Evolutionary conservation across 2,329 filamentous ascomycete genomes (phyloP).

Genomic region (Geosmithia morbida): DNA sequence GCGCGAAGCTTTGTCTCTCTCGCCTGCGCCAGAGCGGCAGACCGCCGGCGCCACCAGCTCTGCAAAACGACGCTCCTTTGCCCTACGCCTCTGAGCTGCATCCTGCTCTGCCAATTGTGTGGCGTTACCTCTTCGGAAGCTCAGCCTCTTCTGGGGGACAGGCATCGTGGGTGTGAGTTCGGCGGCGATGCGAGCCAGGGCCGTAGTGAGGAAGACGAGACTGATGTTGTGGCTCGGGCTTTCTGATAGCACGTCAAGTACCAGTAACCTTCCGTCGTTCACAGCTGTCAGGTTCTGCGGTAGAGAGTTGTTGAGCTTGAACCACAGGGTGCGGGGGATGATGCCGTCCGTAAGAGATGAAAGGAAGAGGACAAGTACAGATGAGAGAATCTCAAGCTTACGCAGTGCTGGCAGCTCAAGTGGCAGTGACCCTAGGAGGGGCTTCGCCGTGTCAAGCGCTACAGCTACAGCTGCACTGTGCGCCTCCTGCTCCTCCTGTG

Average conservation of each 20-base stretch:
- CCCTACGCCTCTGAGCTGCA: constrained; percentile 1
- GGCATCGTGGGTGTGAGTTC: constrained; percentile 28
- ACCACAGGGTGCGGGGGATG: constrained; percentile 57
- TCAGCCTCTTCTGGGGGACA: constrained; percentile 25
- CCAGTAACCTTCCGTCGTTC: constrained; percentile 28
- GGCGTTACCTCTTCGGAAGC: constrained; percentile 20
- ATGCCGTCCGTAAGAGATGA: constrained; percentile 65
- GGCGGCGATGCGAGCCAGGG: constrained; percentile 41
- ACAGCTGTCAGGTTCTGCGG: constrained; percentile 9
- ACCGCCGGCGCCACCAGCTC: constrained; percentile 3
- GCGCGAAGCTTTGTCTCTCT: constrained; percentile 2
- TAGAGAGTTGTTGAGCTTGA: constrained; percentile 28
- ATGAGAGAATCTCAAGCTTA: constrained; percentile 60
- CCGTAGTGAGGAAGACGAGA: constrained; percentile 75
- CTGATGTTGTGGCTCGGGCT: constrained; percentile 73
- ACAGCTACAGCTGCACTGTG: constrained; percentile 32
- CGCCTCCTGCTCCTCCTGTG: constrained; percentile 8
- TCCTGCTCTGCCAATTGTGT: constrained; percentile 3
- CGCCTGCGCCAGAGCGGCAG: constrained; percentile 1
- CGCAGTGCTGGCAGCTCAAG: constrained; percentile 48
- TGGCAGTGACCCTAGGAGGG: constrained; percentile 46
- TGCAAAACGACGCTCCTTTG: constrained; percentile 4
- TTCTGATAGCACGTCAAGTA: constrained; percentile 61
- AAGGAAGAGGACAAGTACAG: constrained; percentile 62
- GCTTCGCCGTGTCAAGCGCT: constrained; percentile 57